phyloP scores from a whole-genome alignment of 305 asterid species.

The Coffea humblotiana region DNA sequence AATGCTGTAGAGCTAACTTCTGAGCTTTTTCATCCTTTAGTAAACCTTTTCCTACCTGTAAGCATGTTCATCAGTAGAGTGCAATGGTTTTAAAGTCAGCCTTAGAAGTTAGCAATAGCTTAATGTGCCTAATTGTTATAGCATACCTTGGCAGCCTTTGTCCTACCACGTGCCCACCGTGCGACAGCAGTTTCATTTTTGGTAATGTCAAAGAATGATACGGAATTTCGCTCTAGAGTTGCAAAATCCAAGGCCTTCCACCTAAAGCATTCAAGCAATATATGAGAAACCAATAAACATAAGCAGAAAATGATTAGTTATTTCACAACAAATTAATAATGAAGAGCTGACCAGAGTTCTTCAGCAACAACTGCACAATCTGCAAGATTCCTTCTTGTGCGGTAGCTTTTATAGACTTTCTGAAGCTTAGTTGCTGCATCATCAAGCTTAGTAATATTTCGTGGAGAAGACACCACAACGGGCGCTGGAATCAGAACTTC shows the following conservation, averaged over 20 bases:
- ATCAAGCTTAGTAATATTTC: constrained; percentile 24
- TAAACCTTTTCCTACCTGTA: constrained; percentile 75
- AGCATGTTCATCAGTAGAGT: not conserved
- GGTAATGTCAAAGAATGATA: constrained; percentile 38
- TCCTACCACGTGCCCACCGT: constrained; percentile 45
- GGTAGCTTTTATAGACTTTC: constrained; percentile 32
- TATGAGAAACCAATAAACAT: constrained; percentile 10
- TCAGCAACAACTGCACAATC: constrained; percentile 31
- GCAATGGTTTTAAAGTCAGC: not conserved
- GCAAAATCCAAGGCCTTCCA: constrained; percentile 47
- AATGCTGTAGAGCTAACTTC: constrained; percentile 74
- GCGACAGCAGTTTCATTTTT: constrained; percentile 44
- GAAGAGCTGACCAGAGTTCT: constrained; percentile 25
- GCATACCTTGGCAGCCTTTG: constrained; percentile 42
- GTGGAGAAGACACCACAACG: constrained; percentile 2
- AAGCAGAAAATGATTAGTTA: not conserved
- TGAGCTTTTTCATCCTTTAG: constrained; percentile 61
- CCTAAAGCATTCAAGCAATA: constrained; percentile 22
- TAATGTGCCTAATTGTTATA: not conserved
- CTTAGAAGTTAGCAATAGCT: not conserved
- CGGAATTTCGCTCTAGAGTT: constrained; percentile 35
- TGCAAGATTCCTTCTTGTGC: constrained; percentile 32
- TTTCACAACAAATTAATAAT: not conserved
- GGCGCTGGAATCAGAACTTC: constrained; percentile 6
- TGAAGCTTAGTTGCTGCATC: constrained; percentile 32